These are phyloP conservation scores for Fusarium floridanum DNA, from an alignment of 2,329 filamentous ascomycete genomes.

Conservation along the genomic window DNA sequence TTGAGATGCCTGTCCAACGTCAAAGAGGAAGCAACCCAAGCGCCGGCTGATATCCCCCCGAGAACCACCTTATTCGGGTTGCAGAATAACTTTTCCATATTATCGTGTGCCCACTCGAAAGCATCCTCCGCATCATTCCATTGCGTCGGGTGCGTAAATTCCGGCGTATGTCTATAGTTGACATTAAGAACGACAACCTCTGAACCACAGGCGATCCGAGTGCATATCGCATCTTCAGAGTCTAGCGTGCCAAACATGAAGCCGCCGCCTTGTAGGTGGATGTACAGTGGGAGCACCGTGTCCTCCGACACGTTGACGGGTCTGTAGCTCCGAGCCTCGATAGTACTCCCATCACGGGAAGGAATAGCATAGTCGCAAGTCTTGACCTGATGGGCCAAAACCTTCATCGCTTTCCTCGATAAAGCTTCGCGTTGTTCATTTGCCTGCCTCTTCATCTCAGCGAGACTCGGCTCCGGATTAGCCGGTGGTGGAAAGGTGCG, in stretches of 20 bases:
- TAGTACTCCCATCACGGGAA: constrained; percentile 28
- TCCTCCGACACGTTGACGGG: constrained; percentile 27
- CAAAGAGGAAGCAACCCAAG: constrained; percentile 57
- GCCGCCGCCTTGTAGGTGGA: constrained; percentile 68
- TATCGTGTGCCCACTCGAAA: constrained; percentile 64
- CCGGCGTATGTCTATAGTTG: constrained; percentile 71
- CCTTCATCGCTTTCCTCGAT: constrained; percentile 16
- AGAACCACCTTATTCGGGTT: constrained; percentile 52
- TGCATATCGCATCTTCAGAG: constrained; percentile 66
- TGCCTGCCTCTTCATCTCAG: constrained; percentile 27
- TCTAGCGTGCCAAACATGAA: constrained; percentile 67
- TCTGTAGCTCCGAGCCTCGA: constrained; percentile 42
- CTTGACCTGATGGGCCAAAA: constrained; percentile 43
- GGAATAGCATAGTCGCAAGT: constrained; percentile 49
- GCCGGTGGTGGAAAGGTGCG: constrained; percentile 22
- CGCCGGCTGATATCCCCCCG: constrained; percentile 64
- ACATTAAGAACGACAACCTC: constrained; percentile 64
- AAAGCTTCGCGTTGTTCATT: constrained; percentile 34
- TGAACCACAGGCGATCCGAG: constrained; percentile 58
- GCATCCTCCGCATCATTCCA: constrained; percentile 68
- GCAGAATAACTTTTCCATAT: constrained; percentile 24
- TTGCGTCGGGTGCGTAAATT: constrained; percentile 63
- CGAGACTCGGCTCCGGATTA: constrained; percentile 2
- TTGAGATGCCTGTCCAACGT: constrained; percentile 54
- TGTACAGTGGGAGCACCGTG: constrained; percentile 61